Evolutionary conservation across 441 rosid genomes (phyloP).

Genomic region (Populus hybrid): DNA sequence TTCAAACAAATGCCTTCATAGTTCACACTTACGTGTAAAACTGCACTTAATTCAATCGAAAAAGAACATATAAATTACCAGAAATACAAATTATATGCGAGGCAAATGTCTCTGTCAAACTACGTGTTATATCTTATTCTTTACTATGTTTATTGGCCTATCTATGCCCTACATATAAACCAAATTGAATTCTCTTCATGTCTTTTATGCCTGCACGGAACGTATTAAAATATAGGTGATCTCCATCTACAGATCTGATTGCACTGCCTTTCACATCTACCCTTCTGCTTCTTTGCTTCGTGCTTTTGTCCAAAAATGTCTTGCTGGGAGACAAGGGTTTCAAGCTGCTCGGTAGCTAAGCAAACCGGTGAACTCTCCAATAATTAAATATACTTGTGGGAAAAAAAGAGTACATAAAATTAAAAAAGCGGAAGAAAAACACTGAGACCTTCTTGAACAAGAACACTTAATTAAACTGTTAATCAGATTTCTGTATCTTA

Average conservation of each 20-base stretch:
- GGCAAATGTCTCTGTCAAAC: constrained; percentile 17
- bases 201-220: constrained; percentile 25
- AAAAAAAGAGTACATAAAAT: too few species aligned
- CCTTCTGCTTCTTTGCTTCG: neutral
- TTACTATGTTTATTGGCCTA: constrained; percentile 8
- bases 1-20: neutral
- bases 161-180: constrained; percentile 13
- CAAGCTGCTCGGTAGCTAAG: constrained; percentile 4
- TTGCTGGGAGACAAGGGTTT: constrained; percentile 16
- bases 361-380: neutral
- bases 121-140: constrained; percentile 22
- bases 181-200: constrained; percentile 22
- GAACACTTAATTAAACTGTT: neutral
- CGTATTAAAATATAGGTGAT: neutral
- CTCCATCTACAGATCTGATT: neutral
- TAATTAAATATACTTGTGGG: neutral
- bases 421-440: too few species aligned
- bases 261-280: constrained; percentile 7
- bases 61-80: neutral
- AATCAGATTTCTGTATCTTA: neutral
- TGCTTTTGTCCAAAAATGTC: neutral
- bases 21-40: neutral
- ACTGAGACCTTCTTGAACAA: neutral
- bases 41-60: neutral
- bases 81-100: neutral